These are phyloP conservation scores for Phytophthora foliorum DNA, from an alignment of 352 stramenopile species.

Conservation along the genomic window DNA sequence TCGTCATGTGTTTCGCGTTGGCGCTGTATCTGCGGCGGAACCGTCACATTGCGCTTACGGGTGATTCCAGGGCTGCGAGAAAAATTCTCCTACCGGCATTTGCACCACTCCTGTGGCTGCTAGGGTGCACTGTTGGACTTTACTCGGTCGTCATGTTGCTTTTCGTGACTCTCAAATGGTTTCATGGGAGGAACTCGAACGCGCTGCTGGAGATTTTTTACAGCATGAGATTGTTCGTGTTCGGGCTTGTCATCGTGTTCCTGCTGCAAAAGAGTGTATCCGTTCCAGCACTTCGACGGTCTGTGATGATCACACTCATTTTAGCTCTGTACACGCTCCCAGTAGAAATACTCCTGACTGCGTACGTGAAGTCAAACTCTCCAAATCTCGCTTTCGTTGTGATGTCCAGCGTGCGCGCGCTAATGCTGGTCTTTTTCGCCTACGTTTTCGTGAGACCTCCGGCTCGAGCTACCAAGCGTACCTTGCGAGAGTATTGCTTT, in stretches of 20 bases:
- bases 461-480: constrained; percentile 34
- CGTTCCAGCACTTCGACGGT: constrained; percentile 46
- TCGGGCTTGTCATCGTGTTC: constrained; percentile 61
- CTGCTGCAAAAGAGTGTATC: constrained; percentile 72
- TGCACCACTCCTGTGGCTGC: constrained; percentile 71
- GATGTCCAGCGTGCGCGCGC: constrained; percentile 18
- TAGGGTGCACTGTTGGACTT: constrained; percentile 40
- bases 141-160: constrained; percentile 53
- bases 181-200: constrained; percentile 32
- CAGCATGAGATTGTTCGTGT: constrained; percentile 59
- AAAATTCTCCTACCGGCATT: constrained; percentile 79
- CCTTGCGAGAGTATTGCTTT: constrained; percentile 46
- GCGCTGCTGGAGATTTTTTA: constrained; percentile 59
- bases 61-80: constrained; percentile 53
- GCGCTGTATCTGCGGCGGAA: constrained; percentile 71
- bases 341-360: constrained; percentile 29
- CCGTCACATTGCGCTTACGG: constrained; percentile 56
- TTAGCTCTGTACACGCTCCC: constrained; percentile 44
- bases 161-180: constrained; percentile 38
- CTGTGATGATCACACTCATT: constrained; percentile 46
- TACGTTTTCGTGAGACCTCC: constrained; percentile 39
- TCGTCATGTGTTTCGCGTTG: constrained; percentile 46
- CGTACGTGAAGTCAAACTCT: constrained; percentile 31
- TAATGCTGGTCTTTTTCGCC: constrained; percentile 34
- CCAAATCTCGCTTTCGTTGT: constrained; percentile 27